These are phyloP conservation scores for Chrysanthemum seticuspe DNA, from an alignment of 129 eudicot genomes.

Conservation along the genomic window DNA sequence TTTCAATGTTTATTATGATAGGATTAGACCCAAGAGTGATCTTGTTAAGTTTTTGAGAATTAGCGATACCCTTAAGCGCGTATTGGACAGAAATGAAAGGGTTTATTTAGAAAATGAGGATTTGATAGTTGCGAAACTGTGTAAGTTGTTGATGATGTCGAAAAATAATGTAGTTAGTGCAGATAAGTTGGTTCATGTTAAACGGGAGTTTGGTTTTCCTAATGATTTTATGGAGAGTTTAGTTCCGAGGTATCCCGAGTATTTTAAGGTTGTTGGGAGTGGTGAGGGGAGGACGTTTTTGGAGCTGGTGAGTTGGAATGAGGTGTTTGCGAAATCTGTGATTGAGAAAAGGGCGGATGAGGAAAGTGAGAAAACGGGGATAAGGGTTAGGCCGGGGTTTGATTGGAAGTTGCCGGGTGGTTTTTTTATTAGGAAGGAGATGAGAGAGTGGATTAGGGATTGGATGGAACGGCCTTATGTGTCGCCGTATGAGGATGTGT, in stretches of 20 bases:
- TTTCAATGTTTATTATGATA: slow-evolving; percentile 61
- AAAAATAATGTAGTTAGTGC: slow-evolving; percentile 59
- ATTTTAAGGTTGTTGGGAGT: slow-evolving; percentile 48
- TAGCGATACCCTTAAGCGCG: slow-evolving; percentile 38
- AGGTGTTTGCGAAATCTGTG: slow-evolving; percentile 52
- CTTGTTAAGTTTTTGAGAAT: slow-evolving; percentile 53
- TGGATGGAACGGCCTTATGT: slow-evolving; percentile 84
- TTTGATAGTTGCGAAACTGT: slow-evolving; percentile 54
- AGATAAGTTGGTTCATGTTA: slow-evolving; percentile 68
- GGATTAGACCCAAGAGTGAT: slow-evolving; percentile 62
- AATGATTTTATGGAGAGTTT: slow-evolving; percentile 59
- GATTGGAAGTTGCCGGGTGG: slow-evolving; percentile 70
- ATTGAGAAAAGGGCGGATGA: slow-evolving; percentile 65
- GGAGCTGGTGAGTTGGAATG: slow-evolving; percentile 64
- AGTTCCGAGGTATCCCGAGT: slow-evolving; percentile 58
- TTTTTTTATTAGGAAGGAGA: slow-evolving; percentile 64
- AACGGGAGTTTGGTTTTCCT: slow-evolving; percentile 83
- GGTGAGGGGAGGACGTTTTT: slow-evolving; percentile 58
- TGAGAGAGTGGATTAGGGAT: slow-evolving; percentile 93
- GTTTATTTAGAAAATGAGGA: slow-evolving; percentile 53
- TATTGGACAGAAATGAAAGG: slow-evolving; percentile 53
- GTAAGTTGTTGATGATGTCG: slow-evolving; percentile 83
- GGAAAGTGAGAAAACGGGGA: slow-evolving; percentile 59
- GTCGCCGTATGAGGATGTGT: slow-evolving; percentile 71
- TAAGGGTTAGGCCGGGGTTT: slow-evolving; percentile 59